Evolutionary conservation across 371 early-diverging fungal genomes (phyloP), one percentile per base, ranked within the genome.

Genomic region (Apophysomyces ossiformis): DNA sequence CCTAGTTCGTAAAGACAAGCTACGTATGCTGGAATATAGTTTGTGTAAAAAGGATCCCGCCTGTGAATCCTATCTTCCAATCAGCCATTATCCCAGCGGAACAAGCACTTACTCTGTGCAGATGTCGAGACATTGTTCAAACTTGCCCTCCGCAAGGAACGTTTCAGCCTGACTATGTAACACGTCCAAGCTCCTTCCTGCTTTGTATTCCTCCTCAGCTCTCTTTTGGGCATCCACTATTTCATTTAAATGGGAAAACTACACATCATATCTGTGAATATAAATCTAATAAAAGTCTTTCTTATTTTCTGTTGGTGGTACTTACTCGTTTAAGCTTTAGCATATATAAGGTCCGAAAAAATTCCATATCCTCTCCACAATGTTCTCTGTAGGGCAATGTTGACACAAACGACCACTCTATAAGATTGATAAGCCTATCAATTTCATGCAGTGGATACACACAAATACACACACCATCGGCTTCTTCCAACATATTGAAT

Each of bases 1-100:
- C 79, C 70, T 15, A 90, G 76, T 57, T 92, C 88, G 63, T 80
- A 87, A 2, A 95, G 82, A 61, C 88, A 87, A 0, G 87, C 77
- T 15, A 92, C 63, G 45, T 90, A 88, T 12, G 85, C 75, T 1
- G 88, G 85, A 32, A 92, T 81, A 21, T 83, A 81, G 7, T 80
- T 75, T 37, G 74, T 74, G 70, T 89, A 89, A 58, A 76, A 82
- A 13, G 83, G 79, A 68, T 93, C 93, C 21, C 71, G 63, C 41
- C 75, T 71, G 56, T 84, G 72, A 47, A 93, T 86, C 38, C 91
- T 90, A 57, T 50, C 21, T 50, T 26, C 21, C 21, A 21, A 21
- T 50, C 9, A 50, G 54, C n/a, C 47, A 18, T 11, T 47, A 47
- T 18, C 47, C n/a, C n/a, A 13, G 54, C 18, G 16, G 9, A 13